Base-by-base conservation (phyloP, 2,329 filamentous ascomycete genomes). In the Colletotrichum spaethianum region DNA sequence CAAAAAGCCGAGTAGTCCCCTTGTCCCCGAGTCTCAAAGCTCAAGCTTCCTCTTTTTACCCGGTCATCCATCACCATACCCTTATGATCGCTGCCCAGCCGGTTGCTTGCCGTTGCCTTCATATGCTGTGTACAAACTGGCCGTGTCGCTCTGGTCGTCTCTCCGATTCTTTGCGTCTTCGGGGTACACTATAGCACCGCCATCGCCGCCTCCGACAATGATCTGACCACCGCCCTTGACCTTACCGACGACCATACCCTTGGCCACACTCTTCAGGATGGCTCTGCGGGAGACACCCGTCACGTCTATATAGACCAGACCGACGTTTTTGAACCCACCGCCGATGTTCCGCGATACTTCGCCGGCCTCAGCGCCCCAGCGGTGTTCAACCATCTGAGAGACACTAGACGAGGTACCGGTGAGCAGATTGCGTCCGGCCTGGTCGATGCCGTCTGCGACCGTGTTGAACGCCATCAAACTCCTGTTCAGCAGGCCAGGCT, bases 391-490 rank as follows among this genome's bases (percentile, higher is more conserved):
- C 63, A 98, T 92, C 0, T 92, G 94, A 44, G 91, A 94, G 31
- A 96, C 93, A n/a, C 96, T 95, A 1, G 88, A 87, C 4, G 94
- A 93, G 3, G 93, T 90, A 12, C 92, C 92, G 5, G 89, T 90
- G 38, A 99, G 87, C 38, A 99, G 85, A 74, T 91, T 93, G 64
- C 93, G 92, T 1, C 94, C 93, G 1, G 94, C 93, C 76, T 97
- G 93, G 76, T 98, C 95, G 70, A 98, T 93, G 46, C 96, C 96
- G 78, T 99, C 96, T 31, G 95, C 94, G 55, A 99, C 90, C 0
- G 96, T 99, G 48, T 93, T 94, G 81, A 98, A 98, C 0, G 96
- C 96, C 86, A 99, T 98, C 85, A 99, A 86, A 74, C 92, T 95
- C 87, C 98, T 98, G 85, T 99, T 99, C 75, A 99, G 84, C 38